Evolutionary conservation across 2,329 filamentous ascomycete genomes (phyloP).

Genomic region (Beauveria caledonica): DNA sequence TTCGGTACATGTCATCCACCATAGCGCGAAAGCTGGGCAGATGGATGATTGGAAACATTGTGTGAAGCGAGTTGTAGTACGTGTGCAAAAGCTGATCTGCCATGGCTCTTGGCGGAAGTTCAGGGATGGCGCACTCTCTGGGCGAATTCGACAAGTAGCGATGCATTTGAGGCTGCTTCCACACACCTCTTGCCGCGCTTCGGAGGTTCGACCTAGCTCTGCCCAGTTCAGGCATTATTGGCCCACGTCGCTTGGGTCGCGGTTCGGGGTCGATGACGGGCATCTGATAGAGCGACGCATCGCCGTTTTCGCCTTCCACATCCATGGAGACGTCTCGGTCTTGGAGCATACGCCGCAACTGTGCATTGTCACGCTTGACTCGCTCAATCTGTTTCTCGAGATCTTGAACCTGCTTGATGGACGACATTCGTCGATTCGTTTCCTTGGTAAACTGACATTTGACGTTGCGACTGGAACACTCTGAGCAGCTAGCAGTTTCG

Average conservation of each 20-base stretch:
- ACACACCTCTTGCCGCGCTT: conserved; percentile 66
- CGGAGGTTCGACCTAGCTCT: conserved; percentile 65
- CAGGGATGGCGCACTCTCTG: conserved; percentile 48
- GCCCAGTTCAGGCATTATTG: conserved; percentile 59
- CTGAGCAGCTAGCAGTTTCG: conserved; percentile 90
- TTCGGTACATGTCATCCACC: conserved; percentile 69
- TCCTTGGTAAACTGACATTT: conserved; percentile 99
- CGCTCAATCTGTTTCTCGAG: conserved; percentile 83
- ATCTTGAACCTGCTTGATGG: conserved; percentile 98
- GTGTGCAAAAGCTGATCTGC: conserved; percentile 65
- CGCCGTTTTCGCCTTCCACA: conserved; percentile 36
- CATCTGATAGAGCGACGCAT: conserved; percentile 46
- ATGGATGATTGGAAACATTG: conserved; percentile 76
- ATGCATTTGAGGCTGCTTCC: conserved; percentile 67
- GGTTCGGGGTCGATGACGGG: conserved; percentile 60
- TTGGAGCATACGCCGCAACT: conserved; percentile 57
- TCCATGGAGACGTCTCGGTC: conserved; percentile 43
- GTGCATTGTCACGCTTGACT: conserved; percentile 70
- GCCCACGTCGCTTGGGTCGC: conserved; percentile 52
- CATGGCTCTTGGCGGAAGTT: conserved; percentile 60
- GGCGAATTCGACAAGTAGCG: conserved; percentile 41
- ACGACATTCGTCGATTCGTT: conserved; percentile 96
- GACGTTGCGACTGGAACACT: conserved; percentile 92
- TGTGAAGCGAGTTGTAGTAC: conserved; percentile 71
- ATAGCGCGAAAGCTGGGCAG: conserved; percentile 75